phyloP scores from a whole-genome alignment of 768 basidiomycete genomes.

The Auricularia sp. region DNA sequence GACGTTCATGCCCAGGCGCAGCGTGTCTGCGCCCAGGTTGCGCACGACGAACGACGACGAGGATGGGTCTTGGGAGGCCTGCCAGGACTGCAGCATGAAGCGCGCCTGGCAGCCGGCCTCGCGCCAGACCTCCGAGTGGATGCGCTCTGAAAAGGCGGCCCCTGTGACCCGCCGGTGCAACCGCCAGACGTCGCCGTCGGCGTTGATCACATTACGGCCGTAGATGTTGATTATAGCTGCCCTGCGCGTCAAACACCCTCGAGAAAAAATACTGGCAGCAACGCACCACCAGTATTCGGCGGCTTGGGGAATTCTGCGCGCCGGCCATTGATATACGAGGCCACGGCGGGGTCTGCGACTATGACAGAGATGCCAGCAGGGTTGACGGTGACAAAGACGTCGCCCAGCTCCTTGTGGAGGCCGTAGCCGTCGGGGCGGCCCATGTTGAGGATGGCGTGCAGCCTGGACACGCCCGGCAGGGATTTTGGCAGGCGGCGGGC shows the following conservation, averaged over 20 bases:
- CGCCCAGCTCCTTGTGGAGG: slow-evolving; percentile 5
- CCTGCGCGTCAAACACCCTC: no score
- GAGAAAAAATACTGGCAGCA: no score
- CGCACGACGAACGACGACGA: neutral
- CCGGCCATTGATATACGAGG: neutral
- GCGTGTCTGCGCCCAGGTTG: slow-evolving; percentile 4
- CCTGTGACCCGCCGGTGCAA: slow-evolving; percentile 6
- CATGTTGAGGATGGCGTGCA: slow-evolving; percentile 4
- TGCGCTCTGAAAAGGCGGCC: slow-evolving; percentile 3
- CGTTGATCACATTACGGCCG: slow-evolving; percentile 7
- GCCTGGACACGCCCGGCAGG: neutral
- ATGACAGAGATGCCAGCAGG: neutral
- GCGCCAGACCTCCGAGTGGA: slow-evolving; percentile 4
- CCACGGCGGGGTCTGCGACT: slow-evolving; percentile 4
- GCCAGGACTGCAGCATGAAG: slow-evolving; percentile 3
- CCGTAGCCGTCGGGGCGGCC: slow-evolving; percentile 7
- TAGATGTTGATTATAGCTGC: slow-evolving; percentile 8
- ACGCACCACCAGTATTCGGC: slow-evolving; percentile 7
- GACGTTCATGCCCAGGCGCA: slow-evolving; percentile 6
- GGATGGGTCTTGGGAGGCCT: neutral
- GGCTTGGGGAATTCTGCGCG: slow-evolving; percentile 5
- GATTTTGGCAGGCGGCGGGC: neutral
- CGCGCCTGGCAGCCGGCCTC: slow-evolving; percentile 2
- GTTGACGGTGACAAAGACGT: slow-evolving; percentile 5
- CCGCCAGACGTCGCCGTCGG: slow-evolving; percentile 5